Conservation (phyloP, 148 eudicot genomes). For the Rhododendron simsii region DNA sequence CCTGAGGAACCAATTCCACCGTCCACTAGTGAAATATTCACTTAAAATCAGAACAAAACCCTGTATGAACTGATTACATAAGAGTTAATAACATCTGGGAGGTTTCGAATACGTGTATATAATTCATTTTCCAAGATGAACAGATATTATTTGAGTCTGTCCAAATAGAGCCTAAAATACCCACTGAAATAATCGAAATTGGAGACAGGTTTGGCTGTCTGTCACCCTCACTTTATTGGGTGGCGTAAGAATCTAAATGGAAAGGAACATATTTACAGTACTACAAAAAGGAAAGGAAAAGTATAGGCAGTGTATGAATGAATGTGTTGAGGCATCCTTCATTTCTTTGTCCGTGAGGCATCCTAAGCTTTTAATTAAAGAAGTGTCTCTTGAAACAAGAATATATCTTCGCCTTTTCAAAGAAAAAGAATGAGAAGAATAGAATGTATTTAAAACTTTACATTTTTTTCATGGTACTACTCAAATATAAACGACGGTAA, state of each 20-base stretch:
- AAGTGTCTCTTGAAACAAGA: not conserved
- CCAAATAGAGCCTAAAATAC: not conserved
- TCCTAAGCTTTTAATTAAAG: conserved; percentile 10
- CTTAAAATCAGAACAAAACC: too few species aligned
- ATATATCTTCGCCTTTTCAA: not conserved
- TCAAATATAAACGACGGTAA: not conserved
- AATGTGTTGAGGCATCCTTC: conserved; percentile 4
- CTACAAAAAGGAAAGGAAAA: conserved; percentile 8
- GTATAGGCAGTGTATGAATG: not conserved
- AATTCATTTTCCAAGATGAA: not conserved
- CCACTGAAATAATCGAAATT: not conserved
- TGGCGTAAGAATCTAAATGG: not conserved
- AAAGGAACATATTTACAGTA: not conserved
- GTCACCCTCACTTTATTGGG: conserved; percentile 6
- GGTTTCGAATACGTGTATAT: too few species aligned
- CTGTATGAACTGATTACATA: too few species aligned
- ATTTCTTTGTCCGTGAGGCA: conserved; percentile 5
- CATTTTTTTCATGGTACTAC: not conserved
- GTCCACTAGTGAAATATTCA: too few species aligned
- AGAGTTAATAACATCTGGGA: too few species aligned
- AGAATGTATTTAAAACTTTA: not conserved
- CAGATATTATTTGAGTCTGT: too few species aligned
- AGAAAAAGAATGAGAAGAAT: too few species aligned
- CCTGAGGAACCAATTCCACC: too few species aligned
- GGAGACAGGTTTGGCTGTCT: not conserved